Conservation (phyloP, 306 rosid genomes). For the Styphnolobium japonicum region DNA sequence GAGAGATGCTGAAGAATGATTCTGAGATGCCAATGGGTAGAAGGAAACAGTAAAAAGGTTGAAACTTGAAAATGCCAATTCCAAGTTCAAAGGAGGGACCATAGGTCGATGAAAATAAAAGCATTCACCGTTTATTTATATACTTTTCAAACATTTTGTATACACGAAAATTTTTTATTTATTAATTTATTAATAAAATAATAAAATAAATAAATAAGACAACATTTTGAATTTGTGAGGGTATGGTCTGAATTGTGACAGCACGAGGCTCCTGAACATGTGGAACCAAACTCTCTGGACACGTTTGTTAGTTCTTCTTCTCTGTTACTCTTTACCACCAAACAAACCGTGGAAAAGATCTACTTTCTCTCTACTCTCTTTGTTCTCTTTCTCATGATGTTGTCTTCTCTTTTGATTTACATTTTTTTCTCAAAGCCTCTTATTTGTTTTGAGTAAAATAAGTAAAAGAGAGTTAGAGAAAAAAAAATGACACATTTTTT, state of each 20-base stretch:
- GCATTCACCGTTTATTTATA: too few relatives aligned
- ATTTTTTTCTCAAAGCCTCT: too few relatives aligned
- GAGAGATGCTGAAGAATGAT: conserved; percentile 39
- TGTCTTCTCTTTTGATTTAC: neutral
- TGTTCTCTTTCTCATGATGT: neutral
- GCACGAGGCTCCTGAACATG: neutral
- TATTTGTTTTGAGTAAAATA: too few relatives aligned
- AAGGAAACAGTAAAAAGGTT: neutral
- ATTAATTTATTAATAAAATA: too few relatives aligned
- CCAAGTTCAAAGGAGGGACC: neutral
- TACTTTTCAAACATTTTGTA: too few relatives aligned
- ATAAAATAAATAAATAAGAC: neutral
- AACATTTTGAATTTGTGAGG: neutral
- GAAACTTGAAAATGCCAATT: neutral
- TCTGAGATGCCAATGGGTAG: neutral
- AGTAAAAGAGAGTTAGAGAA: too few relatives aligned
- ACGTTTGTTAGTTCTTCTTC: neutral
- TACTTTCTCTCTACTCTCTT: neutral
- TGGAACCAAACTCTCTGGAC: neutral
- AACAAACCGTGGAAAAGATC: too few relatives aligned
- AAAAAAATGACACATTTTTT: too few relatives aligned
- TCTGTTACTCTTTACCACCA: neutral
- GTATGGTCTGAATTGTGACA: neutral
- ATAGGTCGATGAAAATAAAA: neutral
- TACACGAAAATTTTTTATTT: too few relatives aligned